Base-by-base conservation (phyloP, 2,329 filamentous ascomycete genomes). In the Fusarium hainanense region DNA sequence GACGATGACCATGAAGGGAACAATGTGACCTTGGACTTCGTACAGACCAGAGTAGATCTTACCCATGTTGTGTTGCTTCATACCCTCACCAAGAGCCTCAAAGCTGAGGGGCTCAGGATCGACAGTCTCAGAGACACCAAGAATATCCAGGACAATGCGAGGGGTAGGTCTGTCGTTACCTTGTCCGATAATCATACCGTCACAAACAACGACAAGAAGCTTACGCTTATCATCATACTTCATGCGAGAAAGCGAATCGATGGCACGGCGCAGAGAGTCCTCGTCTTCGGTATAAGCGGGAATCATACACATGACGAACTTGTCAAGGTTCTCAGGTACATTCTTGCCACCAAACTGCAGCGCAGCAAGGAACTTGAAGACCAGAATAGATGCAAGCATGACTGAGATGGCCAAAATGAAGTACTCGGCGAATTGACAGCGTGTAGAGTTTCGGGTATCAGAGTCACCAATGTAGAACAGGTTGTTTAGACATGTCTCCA, bases 121-220 rank as follows among this genome's bases (percentile, higher is more conserved):
- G 18, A 98, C 92, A 4, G 91, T 93, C 74, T 98, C 94, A 3
- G 94, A 92, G 30, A 99, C 96, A 69, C 96, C 96, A 8, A 99
- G 86, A 84, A 99, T 99, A 76, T 99, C 96, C 57, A 99, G 87
- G 25, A 99, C 94, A 72, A 99, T 99, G 66, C 94, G 90, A 44
- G 96, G 96, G 1, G 96, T 99, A 9, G 96, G 93, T 66, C 94
- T 89, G 79, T 99, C 96, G 81, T 99, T 99, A 77, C 96, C 96
- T 82, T 98, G 94, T 76, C 96, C 96, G 71, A 99, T 97, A 84
- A 99, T 99, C 95, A 99, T 98, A 82, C 96, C 96, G 77, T 99
- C 96, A 76, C 96, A 99, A 69, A 99, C 86, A 66, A 99, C 87
- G 71, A 97, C 89, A 27, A 99, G 85, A 14, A 99, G 87, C 84